Evolutionary conservation across 192 early-diverging fungal species (phyloP), one percentile per base, ranked within the genome.

Genomic region (Backusella mclennaniae): DNA sequence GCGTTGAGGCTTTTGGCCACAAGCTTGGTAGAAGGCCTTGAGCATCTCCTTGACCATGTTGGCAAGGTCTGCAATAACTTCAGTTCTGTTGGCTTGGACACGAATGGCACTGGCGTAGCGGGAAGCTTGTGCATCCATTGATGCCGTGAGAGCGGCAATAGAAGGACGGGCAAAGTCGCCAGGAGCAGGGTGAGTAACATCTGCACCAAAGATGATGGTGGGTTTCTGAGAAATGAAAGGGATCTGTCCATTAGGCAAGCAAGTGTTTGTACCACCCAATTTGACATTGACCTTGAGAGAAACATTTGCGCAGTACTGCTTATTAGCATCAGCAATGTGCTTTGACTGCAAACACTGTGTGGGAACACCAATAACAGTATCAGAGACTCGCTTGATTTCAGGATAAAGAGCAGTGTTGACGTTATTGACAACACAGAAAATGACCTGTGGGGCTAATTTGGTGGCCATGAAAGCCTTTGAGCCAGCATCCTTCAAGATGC

Each of bases 251-350:
- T 79, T 74, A 0, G 70, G 79, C 46, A 98, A 80, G 75, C 86
- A 91, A 35, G 89, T 86, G 84, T 97, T 97, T 86, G 91, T 92
- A 53, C 96, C 96, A 67, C 96, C 95, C 7, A 98, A 88, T 86
- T 98, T 97, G 36, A 93, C 89, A 83, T 98, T 98, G 71, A 97
- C 89, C 86, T 98, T 98, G 31, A 98, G 84, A 73, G 92, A 95
- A 17, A 98, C 92, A 73, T 98, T 98, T 17, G 97, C 97, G 75
- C 95, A 96, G 86, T 98, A 98, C 85, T 97, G 96, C 46, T 90
- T 79, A 80, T 92, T 96, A 23, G 93, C 85, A 26, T 85, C 78
- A 78, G 87, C 86, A 78, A 95, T 87, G 73, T 96, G 90, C 80
- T 90, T 95, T 19, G 89, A 86, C 75, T 95, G 95, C 73, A 98